Percentiles rank a stretch among this genome's conserved stretches.
phyloP scores from a whole-genome alignment of 2,329 filamentous ascomycete genomes.

The Ophiocordyceps robertsii region DNA sequence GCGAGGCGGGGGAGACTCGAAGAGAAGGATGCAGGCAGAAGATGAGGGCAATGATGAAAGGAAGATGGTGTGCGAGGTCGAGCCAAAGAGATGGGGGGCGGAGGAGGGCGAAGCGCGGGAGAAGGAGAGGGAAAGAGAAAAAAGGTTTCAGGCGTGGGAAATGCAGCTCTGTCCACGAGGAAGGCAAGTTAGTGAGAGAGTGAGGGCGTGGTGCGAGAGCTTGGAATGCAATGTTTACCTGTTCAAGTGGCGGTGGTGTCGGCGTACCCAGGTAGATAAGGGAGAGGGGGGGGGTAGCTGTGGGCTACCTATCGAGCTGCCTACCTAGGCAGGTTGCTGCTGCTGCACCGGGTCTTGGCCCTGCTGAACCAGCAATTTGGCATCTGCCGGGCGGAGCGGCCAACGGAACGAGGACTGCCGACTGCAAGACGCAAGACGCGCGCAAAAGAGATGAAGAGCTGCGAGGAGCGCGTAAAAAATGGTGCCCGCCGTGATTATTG shows the following conservation, averaged over 20 bases:
- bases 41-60: conserved; percentile 1
- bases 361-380: neutral
- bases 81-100: conserved; percentile 6
- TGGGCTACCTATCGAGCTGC: neutral
- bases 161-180: neutral
- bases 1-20: neutral
- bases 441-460: no score
- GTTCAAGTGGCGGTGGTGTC: conserved; percentile 7
- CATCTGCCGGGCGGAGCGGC: no score
- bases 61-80: neutral
- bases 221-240: conserved; percentile 18
- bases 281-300: neutral
- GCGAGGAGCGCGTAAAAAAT: no score
- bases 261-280: neutral
- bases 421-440: no score
- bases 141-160: neutral
- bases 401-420: no score
- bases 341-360: neutral
- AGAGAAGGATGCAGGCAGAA: neutral
- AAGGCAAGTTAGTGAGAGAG: neutral
- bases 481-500: no score
- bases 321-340: neutral
- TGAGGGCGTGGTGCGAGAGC: conserved; percentile 1
- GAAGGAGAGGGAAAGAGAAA: neutral
- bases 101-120: neutral